Evolutionary conservation across 148 eudicot genomes (phyloP).

Genomic region (Cornus kousa): DNA sequence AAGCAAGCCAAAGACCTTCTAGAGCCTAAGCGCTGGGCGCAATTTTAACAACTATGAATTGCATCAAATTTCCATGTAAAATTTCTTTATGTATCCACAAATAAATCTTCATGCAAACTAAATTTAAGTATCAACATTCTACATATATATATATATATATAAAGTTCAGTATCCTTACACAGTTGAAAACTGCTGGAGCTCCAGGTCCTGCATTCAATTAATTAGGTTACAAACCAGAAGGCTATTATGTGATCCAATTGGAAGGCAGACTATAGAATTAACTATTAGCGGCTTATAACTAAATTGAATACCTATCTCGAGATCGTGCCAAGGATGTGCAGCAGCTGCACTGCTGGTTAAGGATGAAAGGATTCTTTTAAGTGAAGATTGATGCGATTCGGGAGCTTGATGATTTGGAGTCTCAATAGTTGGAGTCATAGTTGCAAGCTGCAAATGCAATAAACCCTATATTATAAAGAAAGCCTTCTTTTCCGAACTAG

Average conservation of each 20-base stretch:
- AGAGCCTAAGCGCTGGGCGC: too few relatives aligned
- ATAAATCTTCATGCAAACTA: neutral
- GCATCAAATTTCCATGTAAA: neutral
- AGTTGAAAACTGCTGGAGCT: constrained; percentile 61
- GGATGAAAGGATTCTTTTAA: constrained; percentile 67
- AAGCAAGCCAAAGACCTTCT: too few relatives aligned
- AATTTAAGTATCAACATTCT: neutral
- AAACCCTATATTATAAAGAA: neutral
- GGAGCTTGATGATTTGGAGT: constrained; percentile 18
- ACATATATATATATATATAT: neutral
- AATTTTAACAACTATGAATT: too few relatives aligned
- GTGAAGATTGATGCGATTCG: constrained; percentile 21
- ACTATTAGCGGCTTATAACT: neutral
- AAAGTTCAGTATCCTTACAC: constrained; percentile 43
- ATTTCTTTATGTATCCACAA: neutral
- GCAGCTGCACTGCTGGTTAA: constrained; percentile 60
- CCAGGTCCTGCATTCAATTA: constrained; percentile 59
- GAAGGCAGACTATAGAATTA: neutral
- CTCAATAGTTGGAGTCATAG: constrained; percentile 60
- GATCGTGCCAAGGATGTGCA: constrained; percentile 93
- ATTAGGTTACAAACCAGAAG: constrained; percentile 2
- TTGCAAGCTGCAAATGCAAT: constrained; percentile 21
- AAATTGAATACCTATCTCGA: constrained; percentile 60
- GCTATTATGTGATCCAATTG: neutral
- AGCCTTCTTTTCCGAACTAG: neutral